Evolutionary conservation across 176 grass and related monocot species (phyloP).

Genomic region (Elaeis guineensis): DNA sequence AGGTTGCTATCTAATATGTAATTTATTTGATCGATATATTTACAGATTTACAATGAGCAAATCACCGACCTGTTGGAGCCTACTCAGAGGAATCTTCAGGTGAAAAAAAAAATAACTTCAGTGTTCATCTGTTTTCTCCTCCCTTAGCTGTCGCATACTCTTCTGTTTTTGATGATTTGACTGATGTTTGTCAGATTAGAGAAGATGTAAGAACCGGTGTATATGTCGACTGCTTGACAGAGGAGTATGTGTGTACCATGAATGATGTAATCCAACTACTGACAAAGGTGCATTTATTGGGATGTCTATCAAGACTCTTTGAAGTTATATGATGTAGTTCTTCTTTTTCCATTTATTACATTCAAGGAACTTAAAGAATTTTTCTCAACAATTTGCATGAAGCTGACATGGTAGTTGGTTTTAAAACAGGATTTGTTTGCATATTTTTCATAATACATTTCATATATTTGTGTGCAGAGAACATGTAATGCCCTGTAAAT

Average conservation of each 20-base stretch:
- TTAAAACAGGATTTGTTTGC: too few species aligned
- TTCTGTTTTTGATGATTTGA: conserved; percentile 23
- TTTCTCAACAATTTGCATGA: too few species aligned
- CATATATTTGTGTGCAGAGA: too few species aligned
- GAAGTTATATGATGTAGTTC: conserved; percentile 1
- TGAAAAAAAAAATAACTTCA: conserved; percentile 25
- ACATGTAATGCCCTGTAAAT: too few species aligned
- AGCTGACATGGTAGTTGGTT: too few species aligned
- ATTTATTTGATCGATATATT: conserved; percentile 6
- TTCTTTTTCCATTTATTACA: neutral
- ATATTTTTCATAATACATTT: too few species aligned
- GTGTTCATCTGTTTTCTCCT: conserved; percentile 8
- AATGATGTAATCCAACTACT: conserved; percentile 90
- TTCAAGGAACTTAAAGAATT: too few species aligned
- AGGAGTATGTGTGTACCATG: conserved; percentile 55
- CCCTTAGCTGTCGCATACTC: neutral
- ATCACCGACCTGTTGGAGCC: conserved; percentile 98
- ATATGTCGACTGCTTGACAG: conserved; percentile 94
- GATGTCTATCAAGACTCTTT: neutral
- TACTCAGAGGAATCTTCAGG: conserved; percentile 69
- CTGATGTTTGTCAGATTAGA: conserved; percentile 59
- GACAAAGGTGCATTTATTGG: conserved; percentile 46
- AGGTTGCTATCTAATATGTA: conserved; percentile 2
- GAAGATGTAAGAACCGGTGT: conserved; percentile 87
- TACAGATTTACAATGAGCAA: conserved; percentile 98